phyloP scores from a whole-genome alignment of 345 rosid genomes.

The Chamaenerion angustifolium region DNA sequence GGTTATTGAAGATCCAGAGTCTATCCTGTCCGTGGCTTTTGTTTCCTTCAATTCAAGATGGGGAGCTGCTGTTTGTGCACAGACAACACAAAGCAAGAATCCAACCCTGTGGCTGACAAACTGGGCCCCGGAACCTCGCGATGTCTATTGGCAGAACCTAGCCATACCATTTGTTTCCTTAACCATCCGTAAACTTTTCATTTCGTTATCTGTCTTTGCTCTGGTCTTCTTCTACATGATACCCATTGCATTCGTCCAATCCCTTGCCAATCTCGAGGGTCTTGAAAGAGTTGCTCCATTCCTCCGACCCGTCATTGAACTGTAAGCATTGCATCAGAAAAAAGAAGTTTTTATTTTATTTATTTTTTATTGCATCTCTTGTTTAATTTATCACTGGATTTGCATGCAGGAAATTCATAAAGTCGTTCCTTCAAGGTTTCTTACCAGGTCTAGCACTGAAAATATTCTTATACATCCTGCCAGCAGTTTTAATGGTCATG shows the following conservation, averaged over 20 bases:
- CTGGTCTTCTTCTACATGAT: constrained; percentile 97
- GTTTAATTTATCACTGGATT: constrained; percentile 1
- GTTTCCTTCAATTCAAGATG: constrained; percentile 90
- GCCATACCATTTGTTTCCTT: constrained; percentile 90
- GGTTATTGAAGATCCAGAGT: constrained; percentile 57
- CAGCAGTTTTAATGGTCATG: constrained; percentile 64
- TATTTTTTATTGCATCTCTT: background rate
- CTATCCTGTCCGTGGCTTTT: constrained; percentile 69
- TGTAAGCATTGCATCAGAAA: constrained; percentile 34
- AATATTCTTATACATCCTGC: constrained; percentile 70
- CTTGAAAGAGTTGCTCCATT: constrained; percentile 91
- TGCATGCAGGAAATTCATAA: constrained; percentile 61
- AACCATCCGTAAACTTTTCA: constrained; percentile 59
- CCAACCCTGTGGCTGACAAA: constrained; percentile 86
- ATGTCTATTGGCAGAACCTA: constrained; percentile 80
- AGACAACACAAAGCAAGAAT: constrained; percentile 93
- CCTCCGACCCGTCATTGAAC: constrained; percentile 75
- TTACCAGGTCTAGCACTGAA: constrained; percentile 95
- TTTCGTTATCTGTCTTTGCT: constrained; percentile 61
- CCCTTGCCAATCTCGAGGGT: constrained; percentile 95
- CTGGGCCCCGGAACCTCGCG: constrained; percentile 98
- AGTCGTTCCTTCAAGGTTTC: constrained; percentile 96
- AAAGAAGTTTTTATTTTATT: background rate
- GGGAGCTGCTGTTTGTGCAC: constrained; percentile 99
- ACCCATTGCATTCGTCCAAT: constrained; percentile 95